Percentiles rank a stretch among this genome's conserved stretches.
phyloP scores from a whole-genome alignment of 202 grass and related monocot species.

The Carex arenaria region DNA sequence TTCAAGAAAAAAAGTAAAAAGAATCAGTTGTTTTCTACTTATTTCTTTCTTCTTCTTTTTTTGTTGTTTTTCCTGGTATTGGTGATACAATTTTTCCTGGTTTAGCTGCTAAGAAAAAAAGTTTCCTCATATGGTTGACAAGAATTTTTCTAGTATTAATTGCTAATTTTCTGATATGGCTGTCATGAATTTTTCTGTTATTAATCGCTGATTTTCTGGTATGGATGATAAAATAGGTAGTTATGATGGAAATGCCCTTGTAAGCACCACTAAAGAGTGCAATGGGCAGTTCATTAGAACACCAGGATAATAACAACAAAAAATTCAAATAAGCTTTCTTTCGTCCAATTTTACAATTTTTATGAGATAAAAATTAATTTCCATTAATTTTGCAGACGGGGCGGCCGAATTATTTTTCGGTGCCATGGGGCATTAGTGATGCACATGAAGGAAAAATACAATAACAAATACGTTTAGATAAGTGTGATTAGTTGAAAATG shows the following conservation, averaged over 20 bases:
- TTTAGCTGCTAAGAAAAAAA: no score
- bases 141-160: no score
- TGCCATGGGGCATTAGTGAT: slow-evolving; percentile 51
- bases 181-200: no score
- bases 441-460: slow-evolving; percentile 62
- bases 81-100: no score
- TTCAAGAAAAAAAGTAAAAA: no score
- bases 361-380: no score
- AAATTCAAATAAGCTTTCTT: background rate
- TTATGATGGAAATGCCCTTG: slow-evolving; percentile 22
- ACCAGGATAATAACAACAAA: slow-evolving; percentile 16
- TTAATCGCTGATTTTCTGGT: no score
- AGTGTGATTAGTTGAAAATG: slow-evolving; percentile 68
- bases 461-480: slow-evolving; percentile 38
- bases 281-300: slow-evolving; percentile 33
- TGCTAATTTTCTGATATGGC: no score
- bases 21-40: no score
- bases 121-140: no score
- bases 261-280: background rate
- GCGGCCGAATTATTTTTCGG: background rate
- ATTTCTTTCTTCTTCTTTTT: no score
- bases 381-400: slow-evolving; percentile 36
- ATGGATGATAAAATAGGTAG: slow-evolving; percentile 1
- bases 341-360: background rate
- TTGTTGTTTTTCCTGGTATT: no score